Evolutionary conservation across 768 basidiomycete genomes (phyloP).

Genomic region (Glaciozyma martinii): DNA sequence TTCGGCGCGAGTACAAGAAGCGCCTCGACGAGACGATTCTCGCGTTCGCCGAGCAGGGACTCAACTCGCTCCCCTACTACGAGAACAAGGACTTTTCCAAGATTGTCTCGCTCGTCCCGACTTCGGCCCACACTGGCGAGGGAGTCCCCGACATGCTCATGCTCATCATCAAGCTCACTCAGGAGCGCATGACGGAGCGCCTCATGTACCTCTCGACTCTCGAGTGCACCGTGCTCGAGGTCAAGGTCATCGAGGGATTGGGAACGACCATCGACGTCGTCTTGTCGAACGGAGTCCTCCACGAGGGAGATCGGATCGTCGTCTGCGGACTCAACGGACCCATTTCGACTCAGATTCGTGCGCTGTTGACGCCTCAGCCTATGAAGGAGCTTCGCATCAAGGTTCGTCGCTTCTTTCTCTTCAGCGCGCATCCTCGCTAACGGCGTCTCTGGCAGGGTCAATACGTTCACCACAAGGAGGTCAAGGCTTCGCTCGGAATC

Average conservation of each 20-base stretch:
- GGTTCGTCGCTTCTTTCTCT: constrained; percentile 44
- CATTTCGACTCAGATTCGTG: constrained; percentile 88
- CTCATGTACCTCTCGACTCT: constrained; percentile 97
- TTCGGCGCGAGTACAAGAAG: constrained; percentile 86
- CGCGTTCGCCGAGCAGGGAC: constrained; percentile 94
- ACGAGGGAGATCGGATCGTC: constrained; percentile 87
- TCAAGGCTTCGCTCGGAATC: constrained; percentile 92
- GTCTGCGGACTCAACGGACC: constrained; percentile 95
- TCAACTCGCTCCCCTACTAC: constrained; percentile 92
- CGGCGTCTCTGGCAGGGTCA: constrained; percentile 35
- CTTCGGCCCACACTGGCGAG: constrained; percentile 95
- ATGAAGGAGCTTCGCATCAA: constrained; percentile 91
- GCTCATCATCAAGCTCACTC: constrained; percentile 92
- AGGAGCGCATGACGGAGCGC: constrained; percentile 92
- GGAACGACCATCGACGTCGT: constrained; percentile 97
- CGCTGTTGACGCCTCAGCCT: constrained; percentile 90
- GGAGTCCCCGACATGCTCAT: constrained; percentile 99
- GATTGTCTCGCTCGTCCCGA: constrained; percentile 93
- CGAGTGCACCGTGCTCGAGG: constrained; percentile 95
- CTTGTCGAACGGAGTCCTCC: constrained; percentile 83
- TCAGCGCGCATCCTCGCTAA: neutral
- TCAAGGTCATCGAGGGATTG: constrained; percentile 95
- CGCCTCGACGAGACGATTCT: constrained; percentile 73
- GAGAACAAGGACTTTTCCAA: constrained; percentile 91
- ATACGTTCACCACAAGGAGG: constrained; percentile 94